Evolutionary conservation across 768 basidiomycete genomes (phyloP), one percentile per base, ranked within the genome.

Genomic region (Porpolomopsis calyptriformis): DNA sequence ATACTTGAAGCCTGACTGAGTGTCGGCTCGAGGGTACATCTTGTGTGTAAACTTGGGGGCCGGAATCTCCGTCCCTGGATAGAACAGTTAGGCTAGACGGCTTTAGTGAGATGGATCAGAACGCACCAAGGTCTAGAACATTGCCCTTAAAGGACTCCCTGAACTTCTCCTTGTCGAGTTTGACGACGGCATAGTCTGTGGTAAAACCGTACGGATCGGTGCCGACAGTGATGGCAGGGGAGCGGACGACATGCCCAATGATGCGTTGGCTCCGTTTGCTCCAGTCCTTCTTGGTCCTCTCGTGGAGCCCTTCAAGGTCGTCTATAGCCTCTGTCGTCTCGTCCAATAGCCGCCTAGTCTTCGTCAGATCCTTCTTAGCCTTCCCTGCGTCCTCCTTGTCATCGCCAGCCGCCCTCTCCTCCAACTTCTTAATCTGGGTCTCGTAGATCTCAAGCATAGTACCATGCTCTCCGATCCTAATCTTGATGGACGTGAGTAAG

Each of bases 401-500:
- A 5, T 41, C 37, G 37, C 38, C 38, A 16, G 42, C 25, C 24
- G 18, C 42, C 23, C 29, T 29, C 25, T 14, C 41, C 41, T 42
- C 12, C 20, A 42, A 43, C 42, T 29, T 29, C 9, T 24, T n/a
- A 29, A 43, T 43, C 34, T 46, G 45, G 14, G 24, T 24, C 18
- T 27, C 24, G n/a, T 18, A 40, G 37, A 5, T 16, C 35, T 46
- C 22, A 24, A 37, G 3, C 33, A 19, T 46, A 23, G 25, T 24
- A 23, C 45, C 19, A 23, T 46, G 37, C 27, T 23, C 36, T 46
- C 47, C 43, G 38, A 58, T 57, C 48, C 43, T 51, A 46, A 50
- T 10, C 43, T 61, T 58, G 53, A 66, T 62, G 22, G 60, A 63
- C 16, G 47, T 53, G 38, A 58, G 33, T 43, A 61, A 43, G 53